Evolutionary conservation across 2,329 filamentous ascomycete species (phyloP), one percentile per base, ranked within the genome.

Genomic region (Anthostomella pinea): DNA sequence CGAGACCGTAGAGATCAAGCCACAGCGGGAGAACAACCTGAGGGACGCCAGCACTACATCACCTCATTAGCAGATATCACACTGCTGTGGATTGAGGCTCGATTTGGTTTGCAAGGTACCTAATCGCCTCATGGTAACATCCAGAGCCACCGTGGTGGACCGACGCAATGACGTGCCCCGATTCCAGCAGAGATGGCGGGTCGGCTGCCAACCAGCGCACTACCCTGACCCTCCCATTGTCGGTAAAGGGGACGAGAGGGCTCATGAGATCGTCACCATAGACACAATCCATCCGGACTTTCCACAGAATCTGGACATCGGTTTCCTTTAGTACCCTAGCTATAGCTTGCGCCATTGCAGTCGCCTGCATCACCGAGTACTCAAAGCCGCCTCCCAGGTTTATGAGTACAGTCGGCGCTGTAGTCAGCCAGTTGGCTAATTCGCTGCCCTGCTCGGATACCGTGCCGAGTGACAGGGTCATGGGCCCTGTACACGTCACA

Each of bases 71-170:
- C n/a, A n/a, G n/a, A n/a, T n/a, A n/a, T n/a, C n/a, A n/a, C n/a
- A n/a, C n/a, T n/a, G n/a, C n/a, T n/a, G n/a, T n/a, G n/a, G n/a
- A n/a, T n/a, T n/a, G n/a, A 9, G 6, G 5, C 10, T 15, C 3
- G 22, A 15, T n/a, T 9, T 8, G 21, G n/a, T 8, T 9, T 11
- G 10, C 8, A 15, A 35, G 41, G 1, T 41, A 50, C 46, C 32
- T 36, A 11, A 50, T 39, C 19, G 49, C 42, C 33, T 52, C 49
- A 13, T 48, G 41, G 18, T 51, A 54, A 13, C 42, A 46, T 7
- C 50, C 44, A 5, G 51, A 35, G 5, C 51, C 49, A 5, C 51
- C 49, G 20, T 54, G 47, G 8, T 54, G 49, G 8, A 51, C 45
- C 4, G 47, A 51, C 6, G 35, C 41, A 3, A 41, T 26, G n/a